Conservation (phyloP, 768 basidiomycete genomes). For the Mycena maculata region DNA sequence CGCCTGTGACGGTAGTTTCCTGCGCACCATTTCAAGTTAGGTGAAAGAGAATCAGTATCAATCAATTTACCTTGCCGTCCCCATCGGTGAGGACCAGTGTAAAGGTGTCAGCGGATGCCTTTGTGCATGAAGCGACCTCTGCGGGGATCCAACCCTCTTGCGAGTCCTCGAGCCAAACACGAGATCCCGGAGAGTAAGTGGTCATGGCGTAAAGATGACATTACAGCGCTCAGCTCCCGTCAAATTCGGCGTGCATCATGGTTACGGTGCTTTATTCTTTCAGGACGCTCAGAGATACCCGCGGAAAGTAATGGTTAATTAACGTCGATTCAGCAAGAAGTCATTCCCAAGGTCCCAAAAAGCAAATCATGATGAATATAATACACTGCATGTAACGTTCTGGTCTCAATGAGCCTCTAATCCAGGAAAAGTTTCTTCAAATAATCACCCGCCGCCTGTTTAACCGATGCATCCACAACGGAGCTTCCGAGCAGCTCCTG, state of each 20-base stretch:
- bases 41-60: constrained; percentile 46
- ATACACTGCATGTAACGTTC: constrained; percentile 23
- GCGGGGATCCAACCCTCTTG: constrained; percentile 94
- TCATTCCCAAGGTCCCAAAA: too few relatives aligned
- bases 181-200: constrained; percentile 83
- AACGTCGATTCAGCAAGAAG: too few relatives aligned
- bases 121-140: constrained; percentile 71
- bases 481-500: constrained; percentile 71
- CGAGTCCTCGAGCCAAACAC: constrained; percentile 93
- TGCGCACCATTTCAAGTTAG: constrained; percentile 43
- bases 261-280: too few relatives aligned
- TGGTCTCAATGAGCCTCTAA: constrained; percentile 32
- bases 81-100: constrained; percentile 89
- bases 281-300: too few relatives aligned
- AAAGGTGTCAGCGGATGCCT: constrained; percentile 76
- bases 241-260: not conserved
- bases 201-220: constrained; percentile 32
- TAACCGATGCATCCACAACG: constrained; percentile 67
- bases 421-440: constrained; percentile 71
- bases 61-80: constrained; percentile 75
- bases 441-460: constrained; percentile 77
- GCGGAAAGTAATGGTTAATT: too few relatives aligned
- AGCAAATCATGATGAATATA: constrained; percentile 16
- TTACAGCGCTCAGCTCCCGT: constrained; percentile 9
- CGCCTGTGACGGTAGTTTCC: constrained; percentile 85